phyloP scores from a whole-genome alignment of 495 filamentous ascomycete species.

The Aspergillus indologenus region DNA sequence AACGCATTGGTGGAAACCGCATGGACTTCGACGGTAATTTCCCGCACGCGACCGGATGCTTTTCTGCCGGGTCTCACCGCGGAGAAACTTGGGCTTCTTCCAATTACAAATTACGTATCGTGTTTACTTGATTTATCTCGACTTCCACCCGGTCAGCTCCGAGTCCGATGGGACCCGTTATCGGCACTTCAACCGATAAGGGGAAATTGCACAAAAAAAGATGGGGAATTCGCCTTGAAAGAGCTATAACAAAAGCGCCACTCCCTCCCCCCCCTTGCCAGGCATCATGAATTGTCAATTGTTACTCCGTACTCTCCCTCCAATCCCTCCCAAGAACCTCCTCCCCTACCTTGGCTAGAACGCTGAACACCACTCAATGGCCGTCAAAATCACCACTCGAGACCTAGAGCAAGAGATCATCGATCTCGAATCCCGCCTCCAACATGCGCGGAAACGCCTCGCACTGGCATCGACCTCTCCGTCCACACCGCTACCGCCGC shows the following conservation, averaged over 20 bases:
- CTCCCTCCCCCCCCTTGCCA: background rate
- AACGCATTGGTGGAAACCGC: too few relatives aligned
- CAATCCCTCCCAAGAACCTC: background rate
- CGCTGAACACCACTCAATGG: conserved; percentile 14
- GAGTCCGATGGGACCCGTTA: conserved; percentile 1
- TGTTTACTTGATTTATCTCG: background rate
- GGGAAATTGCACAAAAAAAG: background rate
- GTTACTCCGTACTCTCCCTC: too few relatives aligned
- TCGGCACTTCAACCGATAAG: conserved; percentile 8
- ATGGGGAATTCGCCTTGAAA: background rate
- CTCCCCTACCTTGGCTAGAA: background rate
- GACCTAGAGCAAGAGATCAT: conserved; percentile 50
- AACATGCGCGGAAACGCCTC: conserved; percentile 31
- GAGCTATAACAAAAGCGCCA: conserved; percentile 9
- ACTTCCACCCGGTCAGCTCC: conserved; percentile 7
- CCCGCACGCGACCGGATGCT: background rate
- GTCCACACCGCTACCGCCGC: background rate
- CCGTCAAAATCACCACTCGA: conserved; percentile 18
- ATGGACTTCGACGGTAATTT: too few relatives aligned
- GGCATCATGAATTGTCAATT: background rate
- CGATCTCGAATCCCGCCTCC: conserved; percentile 48
- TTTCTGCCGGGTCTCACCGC: conserved; percentile 17
- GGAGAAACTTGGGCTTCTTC: background rate
- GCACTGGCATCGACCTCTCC: conserved; percentile 13
- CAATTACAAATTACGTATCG: too few relatives aligned